Percentiles rank a stretch among this genome's conserved stretches.
phyloP scores from a whole-genome alignment of 2,329 filamentous ascomycete genomes.

The Fusarium praegraminearum region DNA sequence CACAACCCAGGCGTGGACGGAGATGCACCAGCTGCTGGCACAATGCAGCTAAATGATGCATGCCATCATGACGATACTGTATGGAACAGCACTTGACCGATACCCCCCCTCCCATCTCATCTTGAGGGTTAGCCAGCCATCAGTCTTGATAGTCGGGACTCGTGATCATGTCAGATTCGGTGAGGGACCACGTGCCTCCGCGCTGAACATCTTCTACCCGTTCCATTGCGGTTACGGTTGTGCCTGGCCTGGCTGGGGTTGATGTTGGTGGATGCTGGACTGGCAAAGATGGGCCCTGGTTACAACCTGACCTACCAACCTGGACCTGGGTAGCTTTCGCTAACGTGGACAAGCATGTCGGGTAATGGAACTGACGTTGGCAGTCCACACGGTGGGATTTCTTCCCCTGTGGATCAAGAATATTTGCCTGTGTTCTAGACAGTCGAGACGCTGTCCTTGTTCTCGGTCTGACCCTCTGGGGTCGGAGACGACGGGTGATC shows the following conservation, averaged over 20 bases:
- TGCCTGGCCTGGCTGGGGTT: conserved; percentile 13
- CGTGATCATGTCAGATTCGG: conserved; percentile 22
- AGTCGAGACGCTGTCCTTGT: background rate
- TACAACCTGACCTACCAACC: conserved; percentile 13
- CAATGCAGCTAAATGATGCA: conserved; percentile 43
- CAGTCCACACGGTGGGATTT: conserved; percentile 31
- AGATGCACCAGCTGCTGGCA: conserved; percentile 18
- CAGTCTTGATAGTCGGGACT: conserved; percentile 23
- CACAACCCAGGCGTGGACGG: conserved; percentile 8
- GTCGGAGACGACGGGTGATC: conserved; percentile 41
- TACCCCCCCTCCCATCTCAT: conserved; percentile 18
- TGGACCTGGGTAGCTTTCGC: conserved; percentile 21
- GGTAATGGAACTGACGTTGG: conserved; percentile 38
- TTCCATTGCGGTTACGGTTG: conserved; percentile 7
- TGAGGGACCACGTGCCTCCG: conserved; percentile 25
- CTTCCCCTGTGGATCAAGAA: conserved; percentile 2
- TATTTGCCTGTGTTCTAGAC: conserved; percentile 2
- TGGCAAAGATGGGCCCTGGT: conserved; percentile 33
- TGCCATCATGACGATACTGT: conserved; percentile 32
- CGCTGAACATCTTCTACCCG: conserved; percentile 20
- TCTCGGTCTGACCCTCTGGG: conserved; percentile 2
- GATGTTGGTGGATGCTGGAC: conserved; percentile 34
- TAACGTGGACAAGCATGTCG: conserved; percentile 39
- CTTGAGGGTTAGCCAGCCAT: background rate
- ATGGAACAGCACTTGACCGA: conserved; percentile 10